Base-by-base conservation (phyloP, 768 basidiomycete species). In the Suillus luteus region DNA sequence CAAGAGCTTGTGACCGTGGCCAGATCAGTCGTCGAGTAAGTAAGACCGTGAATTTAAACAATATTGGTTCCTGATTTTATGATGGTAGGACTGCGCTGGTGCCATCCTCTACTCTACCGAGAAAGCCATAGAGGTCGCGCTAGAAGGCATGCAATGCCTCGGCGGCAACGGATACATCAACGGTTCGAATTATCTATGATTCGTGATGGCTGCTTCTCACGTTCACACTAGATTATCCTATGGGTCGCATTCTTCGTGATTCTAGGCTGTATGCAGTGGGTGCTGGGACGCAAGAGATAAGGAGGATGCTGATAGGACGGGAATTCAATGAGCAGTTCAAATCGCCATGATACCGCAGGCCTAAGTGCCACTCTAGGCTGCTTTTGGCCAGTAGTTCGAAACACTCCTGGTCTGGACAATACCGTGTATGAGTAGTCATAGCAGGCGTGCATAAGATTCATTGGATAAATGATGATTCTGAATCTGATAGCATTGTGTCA, bases 101-200 rank as follows among this genome's bases (percentile, higher is more conserved):
- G 93, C 93, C 2, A 97, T 98, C 64, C 73, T 98, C 52, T 96
- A 96, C 76, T 92, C 94, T 22, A 95, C 95, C 0, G 96, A 98
- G 70, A 90, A 87, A 70, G 91, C 94, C 31, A 88, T 96, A 27
- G 93, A 97, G 74, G 93, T 97, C 14, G 88, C 95, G 4, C 77
- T 93, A 70, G 95, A 96, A 71, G 92, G 86, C 10, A 94, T 95
- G 90, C 95, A 96, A 70, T 95, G 93, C 71, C 80, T 96, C 49
- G 95, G 95, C 58, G 95, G 96, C 8, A 97, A 97, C 72, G 96
- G 95, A 14, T 98, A 96, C 74, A 95, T 95, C 75, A 96, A 96
- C 67, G 93, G 93, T 91, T 60, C 67, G 81, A 72, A 17, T 65
- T 62, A 31, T 44, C 10, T 44, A 17, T 27, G 44, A 43, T 46